Percentiles rank a stretch among this genome's conserved stretches.
phyloP scores from a whole-genome alignment of 2,329 filamentous ascomycete species.

The Mycosphaerelloides madeirae region DNA sequence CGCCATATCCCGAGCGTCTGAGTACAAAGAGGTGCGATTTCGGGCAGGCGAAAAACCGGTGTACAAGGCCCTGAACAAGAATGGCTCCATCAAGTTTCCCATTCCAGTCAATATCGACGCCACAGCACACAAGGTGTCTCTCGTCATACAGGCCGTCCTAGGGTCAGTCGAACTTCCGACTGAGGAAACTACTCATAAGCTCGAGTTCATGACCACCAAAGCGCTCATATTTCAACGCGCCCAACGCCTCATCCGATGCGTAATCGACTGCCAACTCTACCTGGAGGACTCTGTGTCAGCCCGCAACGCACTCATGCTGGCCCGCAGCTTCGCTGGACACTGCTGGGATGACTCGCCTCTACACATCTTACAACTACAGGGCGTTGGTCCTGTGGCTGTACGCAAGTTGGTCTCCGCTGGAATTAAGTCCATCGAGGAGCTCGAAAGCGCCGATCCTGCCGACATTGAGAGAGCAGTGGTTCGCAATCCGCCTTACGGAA shows the following conservation, averaged over 20 bases:
- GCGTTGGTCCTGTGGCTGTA: slow-evolving; percentile 70
- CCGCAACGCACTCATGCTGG: slow-evolving; percentile 68
- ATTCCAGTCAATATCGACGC: slow-evolving; percentile 63
- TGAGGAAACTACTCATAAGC: slow-evolving; percentile 53
- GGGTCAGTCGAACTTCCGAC: slow-evolving; percentile 60
- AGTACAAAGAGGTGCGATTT: slow-evolving; percentile 69
- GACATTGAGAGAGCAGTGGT: slow-evolving; percentile 72
- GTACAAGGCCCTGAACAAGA: slow-evolving; percentile 69
- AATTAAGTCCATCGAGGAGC: slow-evolving; percentile 65
- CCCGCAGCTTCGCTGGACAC: slow-evolving; percentile 68
- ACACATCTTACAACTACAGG: slow-evolving; percentile 77
- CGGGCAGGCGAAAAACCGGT: slow-evolving; percentile 63
- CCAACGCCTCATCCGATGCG: slow-evolving; percentile 66
- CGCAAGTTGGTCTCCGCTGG: slow-evolving; percentile 68
- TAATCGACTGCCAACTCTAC: slow-evolving; percentile 67
- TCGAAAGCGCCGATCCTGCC: slow-evolving; percentile 62
- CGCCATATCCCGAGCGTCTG: slow-evolving; percentile 61
- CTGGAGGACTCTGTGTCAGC: slow-evolving; percentile 62
- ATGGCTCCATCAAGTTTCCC: slow-evolving; percentile 62
- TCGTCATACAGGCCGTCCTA: slow-evolving; percentile 72
- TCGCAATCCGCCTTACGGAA: slow-evolving; percentile 78
- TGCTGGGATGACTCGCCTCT: slow-evolving; percentile 77
- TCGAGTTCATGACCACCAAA: slow-evolving; percentile 58
- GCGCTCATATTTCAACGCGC: slow-evolving; percentile 61
- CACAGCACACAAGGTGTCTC: slow-evolving; percentile 68